Percentiles rank a stretch among this genome's conserved stretches.
Evolutionary conservation across 2,329 filamentous ascomycete genomes (phyloP).

Genomic region (Trichoderma sp.): DNA sequence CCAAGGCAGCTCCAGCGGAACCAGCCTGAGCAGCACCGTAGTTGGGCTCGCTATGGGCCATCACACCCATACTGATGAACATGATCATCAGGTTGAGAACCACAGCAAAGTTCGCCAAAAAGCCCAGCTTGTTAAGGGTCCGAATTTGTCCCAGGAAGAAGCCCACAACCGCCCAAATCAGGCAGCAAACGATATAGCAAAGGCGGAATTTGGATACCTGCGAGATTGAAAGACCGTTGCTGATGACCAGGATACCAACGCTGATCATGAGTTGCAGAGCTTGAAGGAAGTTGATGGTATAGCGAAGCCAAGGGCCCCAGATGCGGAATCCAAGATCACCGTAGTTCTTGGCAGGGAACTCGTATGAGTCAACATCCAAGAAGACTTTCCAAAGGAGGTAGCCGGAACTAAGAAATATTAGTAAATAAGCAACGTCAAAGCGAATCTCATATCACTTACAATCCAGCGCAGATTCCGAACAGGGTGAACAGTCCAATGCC

Average conservation of each 20-base stretch:
- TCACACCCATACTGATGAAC: conserved; percentile 55
- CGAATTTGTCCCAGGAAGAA: conserved; percentile 56
- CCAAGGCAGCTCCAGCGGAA: conserved; percentile 31
- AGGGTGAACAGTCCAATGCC: conserved; percentile 47
- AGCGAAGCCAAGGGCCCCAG: conserved; percentile 44
- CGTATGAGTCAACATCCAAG: conserved; percentile 37
- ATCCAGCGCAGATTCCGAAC: conserved; percentile 38
- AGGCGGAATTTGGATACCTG: conserved; percentile 49
- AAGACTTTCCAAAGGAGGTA: conserved; percentile 47
- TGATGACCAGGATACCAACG: conserved; percentile 52
- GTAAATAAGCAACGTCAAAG: not conserved
- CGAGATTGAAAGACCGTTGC: conserved; percentile 53
- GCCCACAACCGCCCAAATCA: conserved; percentile 50
- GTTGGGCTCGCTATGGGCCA: conserved; percentile 46
- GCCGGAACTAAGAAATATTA: conserved; percentile 35
- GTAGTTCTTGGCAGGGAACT: conserved; percentile 46
- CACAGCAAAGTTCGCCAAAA: conserved; percentile 54
- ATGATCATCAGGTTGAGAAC: conserved; percentile 56
- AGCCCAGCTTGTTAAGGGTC: conserved; percentile 53
- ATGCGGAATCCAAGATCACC: conserved; percentile 49
- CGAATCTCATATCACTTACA: not conserved
- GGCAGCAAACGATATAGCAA: conserved; percentile 52
- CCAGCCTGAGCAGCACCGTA: conserved; percentile 27
- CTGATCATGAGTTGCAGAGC: conserved; percentile 49
- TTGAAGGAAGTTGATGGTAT: conserved; percentile 49